Base-by-base conservation (phyloP, 805 yeast genomes). In the Monosporozyma yasuniensis region DNA sequence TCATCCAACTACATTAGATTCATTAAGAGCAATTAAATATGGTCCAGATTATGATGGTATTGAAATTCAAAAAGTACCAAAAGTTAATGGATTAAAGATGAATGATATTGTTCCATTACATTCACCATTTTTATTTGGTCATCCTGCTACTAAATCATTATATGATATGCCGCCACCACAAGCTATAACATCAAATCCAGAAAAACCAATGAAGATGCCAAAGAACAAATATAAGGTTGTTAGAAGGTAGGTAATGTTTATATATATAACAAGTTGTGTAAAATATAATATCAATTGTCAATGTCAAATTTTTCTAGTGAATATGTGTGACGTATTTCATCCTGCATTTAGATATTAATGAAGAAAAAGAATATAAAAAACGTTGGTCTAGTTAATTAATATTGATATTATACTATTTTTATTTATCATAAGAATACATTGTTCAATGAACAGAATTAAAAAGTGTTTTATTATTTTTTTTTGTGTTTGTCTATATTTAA, bases 91-190 rank as follows among this genome's bases (percentile, higher is more conserved):
- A 11, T 84, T 86, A 74, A 79, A 75, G 59, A 84, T 90, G 87
- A 87, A 86, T 66, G 78, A 82, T 2, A 81, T 91, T 43, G 87
- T 90, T 12, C 99, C 99, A n/a, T 74, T 88, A 28, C 88, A 84
- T 60, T 83, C 95, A 48, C 80, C 84, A 18, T 80, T 84, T 43
- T 75, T 90, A 42, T 76, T 87, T 74, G 90, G 86, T 28, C 88
- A 86, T 59, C 96, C 96, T 47, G 81, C 82, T 75, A 81, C 89
- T 1, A 87, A 81, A 54, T 67, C 75, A 50, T 77, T 84, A 34
- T 85, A 85, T 59, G 82, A 79, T 34, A 72, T 69, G 48, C 71
- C 69, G 42, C 73, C 75, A 41, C 78, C 80, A 14, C 73, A 73
- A 19, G 70, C 74, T 3, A 65, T 61, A 3, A 43, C 41, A 22